Conservation (phyloP, 1,284 basidiomycete species). For the Vanrija sp. region DNA sequence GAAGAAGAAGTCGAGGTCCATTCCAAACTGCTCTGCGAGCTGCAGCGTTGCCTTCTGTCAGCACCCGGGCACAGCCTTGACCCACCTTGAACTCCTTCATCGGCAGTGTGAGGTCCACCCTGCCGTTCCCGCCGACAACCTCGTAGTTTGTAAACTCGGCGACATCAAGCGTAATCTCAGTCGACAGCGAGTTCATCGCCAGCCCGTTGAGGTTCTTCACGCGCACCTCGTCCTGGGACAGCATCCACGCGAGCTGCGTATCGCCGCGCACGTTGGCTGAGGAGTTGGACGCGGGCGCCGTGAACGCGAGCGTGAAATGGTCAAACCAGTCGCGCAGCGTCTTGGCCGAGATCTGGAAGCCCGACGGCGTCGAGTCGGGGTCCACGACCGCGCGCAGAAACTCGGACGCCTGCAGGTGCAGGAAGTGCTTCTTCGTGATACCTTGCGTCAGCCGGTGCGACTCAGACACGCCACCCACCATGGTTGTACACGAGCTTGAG, state of each 20-base stretch:
- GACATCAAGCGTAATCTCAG: slow-evolving; percentile 42
- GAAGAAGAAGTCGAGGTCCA: slow-evolving; percentile 41
- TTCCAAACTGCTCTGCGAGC: slow-evolving; percentile 42
- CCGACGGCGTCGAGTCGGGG: slow-evolving; percentile 38
- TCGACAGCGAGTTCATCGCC: slow-evolving; percentile 22
- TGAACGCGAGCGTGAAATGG: slow-evolving; percentile 39
- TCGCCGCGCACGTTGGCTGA: slow-evolving; percentile 18
- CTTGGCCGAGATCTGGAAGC: slow-evolving; percentile 38
- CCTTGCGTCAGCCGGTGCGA: slow-evolving; percentile 23
- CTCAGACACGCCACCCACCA: slow-evolving; percentile 22
- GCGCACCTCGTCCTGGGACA: slow-evolving; percentile 33
- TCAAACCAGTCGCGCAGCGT: slow-evolving; percentile 46
- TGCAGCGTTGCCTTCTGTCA: slow-evolving; percentile 37
- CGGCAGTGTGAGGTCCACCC: slow-evolving; percentile 42
- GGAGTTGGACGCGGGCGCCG: slow-evolving; percentile 3
- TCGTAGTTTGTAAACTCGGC: slow-evolving; percentile 45
- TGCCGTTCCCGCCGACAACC: slow-evolving; percentile 17
- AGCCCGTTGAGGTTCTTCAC: slow-evolving; percentile 41
- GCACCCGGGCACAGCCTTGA: background rate
- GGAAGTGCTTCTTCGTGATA: slow-evolving; percentile 45
- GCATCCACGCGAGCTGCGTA: slow-evolving; percentile 47
- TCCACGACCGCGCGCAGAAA: slow-evolving; percentile 45
- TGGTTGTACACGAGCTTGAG: slow-evolving; percentile 47
- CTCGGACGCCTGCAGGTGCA: slow-evolving; percentile 41
- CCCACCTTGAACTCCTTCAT: slow-evolving; percentile 50